phyloP scores from a whole-genome alignment of 495 filamentous ascomycete genomes.

The Aspergillus sparsus region DNA sequence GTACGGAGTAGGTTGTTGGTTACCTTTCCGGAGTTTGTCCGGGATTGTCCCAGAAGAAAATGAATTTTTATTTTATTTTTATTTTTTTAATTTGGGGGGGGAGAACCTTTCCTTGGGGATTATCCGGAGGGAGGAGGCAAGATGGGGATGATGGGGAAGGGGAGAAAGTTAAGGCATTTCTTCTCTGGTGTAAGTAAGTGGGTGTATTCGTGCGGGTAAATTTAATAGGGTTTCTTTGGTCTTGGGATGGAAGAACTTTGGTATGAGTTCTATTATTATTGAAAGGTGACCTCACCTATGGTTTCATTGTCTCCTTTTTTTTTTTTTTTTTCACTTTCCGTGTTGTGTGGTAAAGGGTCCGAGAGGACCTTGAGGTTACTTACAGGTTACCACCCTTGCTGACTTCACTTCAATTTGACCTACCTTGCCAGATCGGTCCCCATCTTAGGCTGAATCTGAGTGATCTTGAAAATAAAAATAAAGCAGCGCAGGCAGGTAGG shows the following conservation, averaged over 20 bases:
- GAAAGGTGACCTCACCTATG: neutral
- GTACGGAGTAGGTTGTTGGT: neutral
- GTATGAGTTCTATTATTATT: neutral
- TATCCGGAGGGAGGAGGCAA: neutral
- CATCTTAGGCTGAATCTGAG: conserved; percentile 17
- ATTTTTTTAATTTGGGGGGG: neutral
- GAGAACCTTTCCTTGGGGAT: neutral
- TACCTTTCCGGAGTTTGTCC: conserved; percentile 9
- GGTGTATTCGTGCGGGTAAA: too few species aligned
- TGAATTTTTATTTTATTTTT: neutral
- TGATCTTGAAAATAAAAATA: neutral
- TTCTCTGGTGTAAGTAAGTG: too few species aligned
- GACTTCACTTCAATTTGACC: neutral
- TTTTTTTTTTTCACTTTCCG: conserved; percentile 8
- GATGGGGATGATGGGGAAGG: too few species aligned
- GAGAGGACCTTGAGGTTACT: conserved; percentile 18
- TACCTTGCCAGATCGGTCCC: neutral
- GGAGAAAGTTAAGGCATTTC: too few species aligned
- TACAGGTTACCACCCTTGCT: conserved; percentile 6
- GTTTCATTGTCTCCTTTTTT: conserved; percentile 12
- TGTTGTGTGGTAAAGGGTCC: neutral
- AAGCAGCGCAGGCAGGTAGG: neutral
- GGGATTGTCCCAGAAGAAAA: neutral
- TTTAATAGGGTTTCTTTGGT: too few species aligned
- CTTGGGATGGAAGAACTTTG: conserved; percentile 3